phyloP scores from a whole-genome alignment of 176 grass and related monocot genomes.

The Bromus sterilis region DNA sequence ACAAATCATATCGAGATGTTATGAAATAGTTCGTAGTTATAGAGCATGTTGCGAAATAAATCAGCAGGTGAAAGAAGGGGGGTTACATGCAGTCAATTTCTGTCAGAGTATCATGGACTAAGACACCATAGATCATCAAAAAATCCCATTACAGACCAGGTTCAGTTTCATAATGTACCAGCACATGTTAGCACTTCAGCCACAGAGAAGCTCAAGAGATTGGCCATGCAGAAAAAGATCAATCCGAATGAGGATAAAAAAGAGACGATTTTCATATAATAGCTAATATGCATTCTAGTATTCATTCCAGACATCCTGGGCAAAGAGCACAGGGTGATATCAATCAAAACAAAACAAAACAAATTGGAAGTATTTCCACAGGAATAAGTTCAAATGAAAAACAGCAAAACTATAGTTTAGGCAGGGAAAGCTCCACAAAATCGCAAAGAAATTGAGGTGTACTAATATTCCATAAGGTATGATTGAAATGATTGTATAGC shows the following conservation, averaged over 20 bases:
- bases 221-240: not conserved
- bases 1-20: not conserved
- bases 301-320: not conserved
- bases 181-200: not conserved
- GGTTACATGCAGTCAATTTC: not conserved
- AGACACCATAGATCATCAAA: not conserved
- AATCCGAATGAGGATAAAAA: not conserved
- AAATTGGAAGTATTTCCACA: not conserved
- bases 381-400: conserved; percentile 5
- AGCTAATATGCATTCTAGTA: not conserved
- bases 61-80: not conserved
- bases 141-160: not conserved
- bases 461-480: not conserved
- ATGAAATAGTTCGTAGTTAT: not conserved
- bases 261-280: not conserved
- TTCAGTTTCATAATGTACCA: not conserved
- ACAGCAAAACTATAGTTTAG: not conserved
- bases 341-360: not conserved
- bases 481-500: not conserved
- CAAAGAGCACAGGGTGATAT: not conserved
- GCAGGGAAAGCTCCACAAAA: not conserved
- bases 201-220: not conserved
- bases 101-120: not conserved
- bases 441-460: not conserved
- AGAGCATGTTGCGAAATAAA: not conserved